phyloP scores from a whole-genome alignment of 2,329 filamentous ascomycete species.

The Claviceps monticola region DNA sequence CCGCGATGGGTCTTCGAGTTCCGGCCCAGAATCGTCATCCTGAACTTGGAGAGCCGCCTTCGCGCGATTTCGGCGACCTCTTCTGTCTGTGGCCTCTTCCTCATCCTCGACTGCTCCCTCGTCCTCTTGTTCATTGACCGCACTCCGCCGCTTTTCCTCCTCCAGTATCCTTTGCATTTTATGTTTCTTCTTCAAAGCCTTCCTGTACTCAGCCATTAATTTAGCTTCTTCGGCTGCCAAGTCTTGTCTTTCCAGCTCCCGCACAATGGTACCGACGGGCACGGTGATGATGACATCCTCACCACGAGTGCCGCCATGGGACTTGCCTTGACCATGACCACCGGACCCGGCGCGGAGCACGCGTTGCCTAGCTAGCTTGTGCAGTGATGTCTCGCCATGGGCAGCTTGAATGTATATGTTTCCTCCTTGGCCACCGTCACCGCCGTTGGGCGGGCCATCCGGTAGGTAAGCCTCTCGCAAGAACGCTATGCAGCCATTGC shows the following conservation, averaged over 20 bases:
- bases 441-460: slow-evolving; percentile 85
- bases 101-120: slow-evolving; percentile 3
- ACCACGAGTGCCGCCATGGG: slow-evolving; percentile 62
- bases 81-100: slow-evolving; percentile 3
- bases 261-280: slow-evolving; percentile 80
- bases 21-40: slow-evolving; percentile 24
- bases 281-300: slow-evolving; percentile 82
- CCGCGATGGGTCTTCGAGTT: slow-evolving; percentile 33
- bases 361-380: slow-evolving; percentile 72
- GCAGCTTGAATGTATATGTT: slow-evolving; percentile 92
- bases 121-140: slow-evolving; percentile 5
- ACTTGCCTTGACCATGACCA: slow-evolving; percentile 64
- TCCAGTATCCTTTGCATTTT: slow-evolving; percentile 21
- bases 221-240: slow-evolving; percentile 52
- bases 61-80: slow-evolving; percentile 2
- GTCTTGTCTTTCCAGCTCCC: slow-evolving; percentile 68
- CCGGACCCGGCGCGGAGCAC: slow-evolving; percentile 62
- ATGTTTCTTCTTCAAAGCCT: slow-evolving; percentile 19
- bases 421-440: slow-evolving; percentile 83
- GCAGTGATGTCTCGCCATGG: slow-evolving; percentile 78
- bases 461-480: slow-evolving; percentile 79
- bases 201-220: slow-evolving; percentile 19
- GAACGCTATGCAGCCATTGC: slow-evolving; percentile 90
- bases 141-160: slow-evolving; percentile 14
- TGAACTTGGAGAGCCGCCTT: slow-evolving; percentile 5